Conservation (phyloP, 2,329 filamentous ascomycete species). For the Nigrospora oryzae region DNA sequence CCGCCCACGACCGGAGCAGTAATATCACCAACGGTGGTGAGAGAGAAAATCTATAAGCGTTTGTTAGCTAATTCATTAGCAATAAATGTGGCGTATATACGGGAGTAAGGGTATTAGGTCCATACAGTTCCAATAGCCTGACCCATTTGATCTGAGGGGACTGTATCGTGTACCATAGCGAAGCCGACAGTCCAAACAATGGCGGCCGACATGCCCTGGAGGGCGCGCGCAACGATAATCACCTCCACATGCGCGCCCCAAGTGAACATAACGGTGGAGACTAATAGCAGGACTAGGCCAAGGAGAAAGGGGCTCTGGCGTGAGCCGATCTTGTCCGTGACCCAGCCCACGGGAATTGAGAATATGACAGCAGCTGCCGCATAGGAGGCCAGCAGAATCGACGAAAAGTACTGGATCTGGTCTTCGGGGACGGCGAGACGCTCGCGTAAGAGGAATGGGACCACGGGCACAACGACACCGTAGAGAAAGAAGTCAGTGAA, state of each 20-base stretch:
- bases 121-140: constrained; percentile 47
- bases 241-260: constrained; percentile 36
- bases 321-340: constrained; percentile 43
- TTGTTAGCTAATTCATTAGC: neutral
- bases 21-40: constrained; percentile 48
- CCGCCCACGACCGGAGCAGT: constrained; percentile 53
- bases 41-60: constrained; percentile 38
- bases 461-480: neutral
- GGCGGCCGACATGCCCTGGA: constrained; percentile 49
- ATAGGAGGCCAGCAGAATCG: no score
- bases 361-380: no score
- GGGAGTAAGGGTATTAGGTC: constrained; percentile 2
- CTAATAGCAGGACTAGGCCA: constrained; percentile 41
- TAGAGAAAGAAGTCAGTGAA: neutral
- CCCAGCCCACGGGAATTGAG: constrained; percentile 12
- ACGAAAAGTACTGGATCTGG: no score
- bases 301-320: constrained; percentile 49
- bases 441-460: neutral
- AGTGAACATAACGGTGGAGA: constrained; percentile 46
- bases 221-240: constrained; percentile 40
- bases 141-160: constrained; percentile 43
- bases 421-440: neutral
- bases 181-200: constrained; percentile 47
- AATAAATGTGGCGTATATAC: neutral
- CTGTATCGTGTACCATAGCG: constrained; percentile 50